Base-by-base conservation (phyloP, 345 rosid genomes). In the Euphorbia lathyris region DNA sequence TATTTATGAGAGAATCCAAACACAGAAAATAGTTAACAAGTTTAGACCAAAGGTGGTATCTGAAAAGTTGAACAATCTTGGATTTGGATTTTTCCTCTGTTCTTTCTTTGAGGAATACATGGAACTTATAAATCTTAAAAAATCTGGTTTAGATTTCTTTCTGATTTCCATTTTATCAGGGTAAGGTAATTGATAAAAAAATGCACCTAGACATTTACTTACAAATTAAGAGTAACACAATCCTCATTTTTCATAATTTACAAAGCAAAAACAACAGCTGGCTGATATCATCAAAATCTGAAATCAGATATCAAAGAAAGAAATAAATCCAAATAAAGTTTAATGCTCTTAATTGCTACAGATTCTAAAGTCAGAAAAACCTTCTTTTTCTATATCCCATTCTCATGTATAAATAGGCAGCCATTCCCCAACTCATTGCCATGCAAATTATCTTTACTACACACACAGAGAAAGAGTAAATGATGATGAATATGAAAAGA, bases 341-440 rank as follows among this genome's bases (percentile, higher is more conserved):
- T 51, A 78, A 73, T 65, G 52, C 30, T 63, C 10, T 78, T 74
- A 23, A 74, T 60, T 62, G 68, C 59, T 20, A 23, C 52, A 66
- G 58, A 52, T 64, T 38, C 64, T 60, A 11, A 3, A 59, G 19
- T 3, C 29, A n/a, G 42, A 5, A 55, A 56, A 63, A 30, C 42
- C 53, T 51, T 8, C 32, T 71, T 62, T 71, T 55, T 65, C 38
- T 34, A 34, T 34, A 34, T 34, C 38, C 7, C 38, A 7, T 34
- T 34, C 38, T 34, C 38, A 2, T 34, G 7, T 34, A 34, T 34
- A 34, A 34, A n/a, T n/a, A n/a, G n/a, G n/a, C n/a, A n/a, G 1
- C 56, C 40, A 61, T 22, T 22, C 10, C 2, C 32, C 48, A 40
- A 20, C 14, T 23, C 19, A 20, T 70, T 34, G 30, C 16, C 66